Percentiles rank a stretch among this genome's conserved stretches.
Evolutionary conservation across 2,329 filamentous ascomycete genomes (phyloP).

Genomic region (Ceratocystis huliohia): DNA sequence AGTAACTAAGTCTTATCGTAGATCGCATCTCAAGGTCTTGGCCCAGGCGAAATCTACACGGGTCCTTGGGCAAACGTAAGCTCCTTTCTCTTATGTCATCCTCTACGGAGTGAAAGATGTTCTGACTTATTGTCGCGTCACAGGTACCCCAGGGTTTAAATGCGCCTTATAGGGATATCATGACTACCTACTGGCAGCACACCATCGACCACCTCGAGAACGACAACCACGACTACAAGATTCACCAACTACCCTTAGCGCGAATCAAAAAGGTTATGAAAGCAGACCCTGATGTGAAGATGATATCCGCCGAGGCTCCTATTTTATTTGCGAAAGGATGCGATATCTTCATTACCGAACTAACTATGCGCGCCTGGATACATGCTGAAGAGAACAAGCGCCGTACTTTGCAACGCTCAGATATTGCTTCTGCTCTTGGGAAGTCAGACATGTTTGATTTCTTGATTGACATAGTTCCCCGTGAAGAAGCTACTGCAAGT

Average conservation of each 20-base stretch:
- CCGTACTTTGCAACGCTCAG: constrained; percentile 83
- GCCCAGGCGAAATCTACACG: constrained; percentile 85
- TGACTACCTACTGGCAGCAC: constrained; percentile 99
- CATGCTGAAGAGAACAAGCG: constrained; percentile 98
- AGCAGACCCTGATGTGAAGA: constrained; percentile 96
- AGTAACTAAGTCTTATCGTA: constrained; percentile 28
- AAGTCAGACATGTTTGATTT: constrained; percentile 99
- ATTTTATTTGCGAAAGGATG: constrained; percentile 97
- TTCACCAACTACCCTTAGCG: constrained; percentile 91
- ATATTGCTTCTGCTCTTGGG: constrained; percentile 87
- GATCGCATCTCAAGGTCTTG: constrained; percentile 78
- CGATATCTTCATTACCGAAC: constrained; percentile 96
- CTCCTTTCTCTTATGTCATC: constrained; percentile 20
- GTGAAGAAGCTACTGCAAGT: constrained; percentile 79
- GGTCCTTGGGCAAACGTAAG: constrained; percentile 89
- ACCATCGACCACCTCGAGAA: constrained; percentile 90
- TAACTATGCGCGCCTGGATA: constrained; percentile 99
- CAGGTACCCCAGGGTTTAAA: constrained; percentile 91
- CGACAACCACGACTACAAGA: constrained; percentile 95
- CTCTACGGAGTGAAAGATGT: background rate
- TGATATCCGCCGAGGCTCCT: constrained; percentile 97
- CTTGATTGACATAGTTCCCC: constrained; percentile 93
- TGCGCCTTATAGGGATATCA: constrained; percentile 87
- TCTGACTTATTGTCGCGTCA: constrained; percentile 6
- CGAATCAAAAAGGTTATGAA: constrained; percentile 99